Conservation (phyloP, 495 filamentous ascomycete genomes). For the Margaritispora aquatica region DNA sequence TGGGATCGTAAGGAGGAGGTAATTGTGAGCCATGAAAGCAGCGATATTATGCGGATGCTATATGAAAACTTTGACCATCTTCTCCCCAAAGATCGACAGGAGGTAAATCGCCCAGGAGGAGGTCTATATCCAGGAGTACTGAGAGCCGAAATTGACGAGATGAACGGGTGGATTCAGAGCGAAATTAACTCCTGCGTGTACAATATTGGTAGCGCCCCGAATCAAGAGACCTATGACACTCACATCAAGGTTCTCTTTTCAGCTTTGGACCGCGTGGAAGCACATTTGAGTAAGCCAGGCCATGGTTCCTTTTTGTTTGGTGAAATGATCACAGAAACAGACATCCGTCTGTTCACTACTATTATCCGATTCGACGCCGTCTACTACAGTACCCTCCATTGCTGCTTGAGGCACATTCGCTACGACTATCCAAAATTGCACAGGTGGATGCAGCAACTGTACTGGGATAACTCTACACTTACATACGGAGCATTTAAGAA, state of each 20-base stretch:
- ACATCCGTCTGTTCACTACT: slow-evolving; percentile 70
- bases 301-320: slow-evolving; percentile 61
- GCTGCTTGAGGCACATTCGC: slow-evolving; percentile 78
- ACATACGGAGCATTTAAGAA: slow-evolving; percentile 43
- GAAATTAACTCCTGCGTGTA: slow-evolving; percentile 85
- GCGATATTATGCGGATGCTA: slow-evolving; percentile 71
- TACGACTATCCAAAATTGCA: slow-evolving; percentile 65
- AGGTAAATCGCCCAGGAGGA: slow-evolving; percentile 9
- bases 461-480: slow-evolving; percentile 50
- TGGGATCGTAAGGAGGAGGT: slow-evolving; percentile 61
- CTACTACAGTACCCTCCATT: slow-evolving; percentile 91
- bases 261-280: slow-evolving; percentile 65
- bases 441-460: slow-evolving; percentile 60
- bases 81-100: slow-evolving; percentile 51
- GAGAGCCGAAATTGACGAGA: slow-evolving; percentile 55
- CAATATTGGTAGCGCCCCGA: slow-evolving; percentile 39
- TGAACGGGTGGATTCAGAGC: slow-evolving; percentile 79
- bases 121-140: slow-evolving; percentile 36
- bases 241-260: slow-evolving; percentile 61
- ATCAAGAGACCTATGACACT: slow-evolving; percentile 69
- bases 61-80: slow-evolving; percentile 69
- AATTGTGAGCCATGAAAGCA: slow-evolving; percentile 35
- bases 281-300: slow-evolving; percentile 47
- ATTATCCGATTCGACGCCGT: slow-evolving; percentile 80
- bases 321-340: slow-evolving; percentile 64